Conservation (phyloP, 345 rosid species). For the Arabis alpina region DNA sequence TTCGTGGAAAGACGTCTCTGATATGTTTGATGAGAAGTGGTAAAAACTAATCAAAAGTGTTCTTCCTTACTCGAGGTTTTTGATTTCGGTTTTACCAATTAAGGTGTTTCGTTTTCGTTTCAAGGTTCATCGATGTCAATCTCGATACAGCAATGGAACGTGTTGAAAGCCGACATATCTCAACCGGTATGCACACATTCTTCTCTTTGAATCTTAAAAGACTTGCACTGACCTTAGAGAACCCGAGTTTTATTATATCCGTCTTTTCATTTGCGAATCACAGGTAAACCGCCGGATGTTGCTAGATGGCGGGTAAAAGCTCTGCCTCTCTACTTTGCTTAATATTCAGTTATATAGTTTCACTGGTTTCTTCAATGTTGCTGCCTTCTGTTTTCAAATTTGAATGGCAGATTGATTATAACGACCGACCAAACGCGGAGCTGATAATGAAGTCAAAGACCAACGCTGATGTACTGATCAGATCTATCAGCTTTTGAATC, state of each 20-base stretch:
- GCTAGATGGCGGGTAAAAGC: conserved; percentile 82
- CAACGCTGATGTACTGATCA: conserved; percentile 71
- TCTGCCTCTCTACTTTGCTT: neutral
- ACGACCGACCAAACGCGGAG: conserved; percentile 87
- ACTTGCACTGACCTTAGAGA: conserved; percentile 2
- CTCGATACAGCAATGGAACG: conserved; percentile 78
- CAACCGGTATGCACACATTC: conserved; percentile 54
- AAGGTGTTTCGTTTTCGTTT: conserved; percentile 27
- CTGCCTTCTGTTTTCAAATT: neutral
- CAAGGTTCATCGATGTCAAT: conserved; percentile 82
- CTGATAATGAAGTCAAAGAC: conserved; percentile 70
- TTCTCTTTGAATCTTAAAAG: neutral
- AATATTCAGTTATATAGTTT: neutral
- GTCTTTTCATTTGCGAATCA: neutral
- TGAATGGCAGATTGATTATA: conserved; percentile 70
- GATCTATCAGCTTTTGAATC: conserved; percentile 50
- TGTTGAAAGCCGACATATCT: conserved; percentile 73
- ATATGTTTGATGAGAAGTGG: conserved; percentile 91
- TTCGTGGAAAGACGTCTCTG: conserved; percentile 75
- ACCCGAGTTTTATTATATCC: neutral
- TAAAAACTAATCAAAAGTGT: conserved; percentile 40
- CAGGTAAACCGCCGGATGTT: conserved; percentile 78
- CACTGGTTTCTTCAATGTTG: neutral
- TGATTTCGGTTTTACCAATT: neutral
- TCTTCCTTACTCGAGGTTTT: neutral